Conservation (phyloP, 768 basidiomycete species). For the Porphyrellus cyaneotinctus region DNA sequence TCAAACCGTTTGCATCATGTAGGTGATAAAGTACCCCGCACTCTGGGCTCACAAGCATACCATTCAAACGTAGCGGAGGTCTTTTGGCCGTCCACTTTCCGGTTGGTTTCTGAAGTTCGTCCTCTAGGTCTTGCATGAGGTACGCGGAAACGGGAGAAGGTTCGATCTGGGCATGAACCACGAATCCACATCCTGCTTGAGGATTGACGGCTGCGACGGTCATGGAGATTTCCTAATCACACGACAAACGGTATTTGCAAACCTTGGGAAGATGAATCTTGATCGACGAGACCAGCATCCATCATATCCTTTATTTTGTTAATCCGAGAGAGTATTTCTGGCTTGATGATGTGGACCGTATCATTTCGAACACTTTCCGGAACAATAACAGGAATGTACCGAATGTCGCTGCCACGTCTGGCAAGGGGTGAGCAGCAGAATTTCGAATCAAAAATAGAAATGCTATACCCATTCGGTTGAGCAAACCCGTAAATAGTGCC, state of each 20-base stretch:
- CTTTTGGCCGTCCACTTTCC: slow-evolving; percentile 57
- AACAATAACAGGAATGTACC: slow-evolving; percentile 62
- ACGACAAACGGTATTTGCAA: slow-evolving; percentile 1
- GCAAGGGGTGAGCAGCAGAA: not conserved
- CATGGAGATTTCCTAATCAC: not conserved
- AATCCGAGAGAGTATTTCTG: slow-evolving; percentile 57
- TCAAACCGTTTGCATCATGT: slow-evolving; percentile 61
- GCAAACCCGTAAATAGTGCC: slow-evolving; percentile 78
- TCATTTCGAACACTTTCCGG: slow-evolving; percentile 52
- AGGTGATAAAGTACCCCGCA: slow-evolving; percentile 76
- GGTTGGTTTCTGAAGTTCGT: slow-evolving; percentile 70
- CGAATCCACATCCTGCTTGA: slow-evolving; percentile 59
- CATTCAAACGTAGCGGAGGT: slow-evolving; percentile 57
- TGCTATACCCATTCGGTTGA: slow-evolving; percentile 53
- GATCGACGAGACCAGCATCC: slow-evolving; percentile 59
- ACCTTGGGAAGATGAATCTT: slow-evolving; percentile 39
- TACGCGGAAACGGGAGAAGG: slow-evolving; percentile 47
- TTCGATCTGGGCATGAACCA: slow-evolving; percentile 61
- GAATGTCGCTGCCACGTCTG: slow-evolving; percentile 60
- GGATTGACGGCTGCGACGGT: slow-evolving; percentile 39
- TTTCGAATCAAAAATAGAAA: not conserved
- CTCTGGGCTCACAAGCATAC: slow-evolving; percentile 69
- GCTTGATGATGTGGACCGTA: slow-evolving; percentile 54
- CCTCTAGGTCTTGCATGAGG: slow-evolving; percentile 67
- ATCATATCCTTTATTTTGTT: slow-evolving; percentile 58